Base-by-base conservation (phyloP, 2,329 filamentous ascomycete genomes). In the Claviceps arundinis region DNA sequence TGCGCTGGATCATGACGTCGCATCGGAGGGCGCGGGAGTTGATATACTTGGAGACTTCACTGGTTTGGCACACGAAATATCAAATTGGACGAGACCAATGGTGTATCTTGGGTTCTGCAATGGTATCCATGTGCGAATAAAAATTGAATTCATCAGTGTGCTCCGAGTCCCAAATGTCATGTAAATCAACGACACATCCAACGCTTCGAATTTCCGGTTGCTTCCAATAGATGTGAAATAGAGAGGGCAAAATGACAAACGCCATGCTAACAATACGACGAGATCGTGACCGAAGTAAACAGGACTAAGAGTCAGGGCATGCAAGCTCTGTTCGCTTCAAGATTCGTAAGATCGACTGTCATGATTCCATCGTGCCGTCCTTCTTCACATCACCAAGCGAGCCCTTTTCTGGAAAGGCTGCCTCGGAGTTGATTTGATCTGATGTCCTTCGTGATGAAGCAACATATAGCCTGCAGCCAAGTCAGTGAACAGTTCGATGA, bases 321-420 rank as follows among this genome's bases (percentile, higher is more conserved):
- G 6, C 19, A 5, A 26, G 26, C 24, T n/a, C 24, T 37, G 19
- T 16, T 50, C 2, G 9, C 13, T 38, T 40, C 37, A 2, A n/a
- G 30, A 19, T 41, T 47, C 4, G 8, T 17, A 8, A 16, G 13
- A 6, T n/a, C 43, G 9, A 16, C 34, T 22, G 13, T 51, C 40
- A 51, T 51, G 45, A 45, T 7, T 48, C 19, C 3, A 34, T 38
- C 45, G 19, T 51, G 45, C 37, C 16, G n/a, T 46, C 24, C 9
- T n/a, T 37, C 5, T 16, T 42, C n/a, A 8, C 9, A n/a, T 40
- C 42, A 22, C 17, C 16, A 17, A 34, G 40, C 37, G 11, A 14
- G 41, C n/a, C 22, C 40, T 52, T 55, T 17, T 55, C 53, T 14
- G 38, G 44, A 5, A 48, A 34, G 8, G 34, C 26, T 7, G 47